Conservation (phyloP, 257 asterid genomes). For the Solanum piurae region DNA sequence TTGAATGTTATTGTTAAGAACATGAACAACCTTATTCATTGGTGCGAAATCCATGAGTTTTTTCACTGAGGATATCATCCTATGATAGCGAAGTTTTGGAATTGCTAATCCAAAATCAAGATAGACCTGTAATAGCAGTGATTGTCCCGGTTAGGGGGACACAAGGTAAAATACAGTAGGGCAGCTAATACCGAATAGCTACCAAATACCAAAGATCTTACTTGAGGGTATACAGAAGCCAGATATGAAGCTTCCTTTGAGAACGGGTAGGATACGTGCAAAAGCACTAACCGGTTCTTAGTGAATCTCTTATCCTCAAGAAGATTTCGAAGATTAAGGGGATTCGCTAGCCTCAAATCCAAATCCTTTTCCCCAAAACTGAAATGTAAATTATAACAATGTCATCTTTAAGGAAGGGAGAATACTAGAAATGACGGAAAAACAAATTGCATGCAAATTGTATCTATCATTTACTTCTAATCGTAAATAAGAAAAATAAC, state of each 20-base stretch:
- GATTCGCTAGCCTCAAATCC: conserved; percentile 72
- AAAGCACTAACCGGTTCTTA: conserved; percentile 58
- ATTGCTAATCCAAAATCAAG: conserved; percentile 96
- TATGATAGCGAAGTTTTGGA: conserved; percentile 88
- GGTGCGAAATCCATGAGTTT: conserved; percentile 91
- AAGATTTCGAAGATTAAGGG: conserved; percentile 79
- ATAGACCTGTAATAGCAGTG: conserved; percentile 40
- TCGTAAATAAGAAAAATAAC: background rate
- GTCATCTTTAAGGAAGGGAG: background rate
- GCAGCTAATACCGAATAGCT: background rate
- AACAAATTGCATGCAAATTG: background rate
- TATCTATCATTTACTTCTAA: background rate
- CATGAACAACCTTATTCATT: conserved; percentile 49
- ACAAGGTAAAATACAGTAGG: background rate
- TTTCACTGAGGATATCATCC: conserved; percentile 85
- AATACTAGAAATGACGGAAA: background rate
- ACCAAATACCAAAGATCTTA: conserved; percentile 1
- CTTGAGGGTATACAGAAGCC: conserved; percentile 90
- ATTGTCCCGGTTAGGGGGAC: background rate
- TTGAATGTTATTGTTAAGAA: background rate
- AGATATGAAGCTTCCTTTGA: conserved; percentile 88
- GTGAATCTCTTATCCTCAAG: conserved; percentile 76
- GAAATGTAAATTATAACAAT: background rate
- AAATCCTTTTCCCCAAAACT: conserved; percentile 89
- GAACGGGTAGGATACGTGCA: conserved; percentile 89